Conservation (phyloP, 2,329 filamentous ascomycete species). For the Phoma herbarum region DNA sequence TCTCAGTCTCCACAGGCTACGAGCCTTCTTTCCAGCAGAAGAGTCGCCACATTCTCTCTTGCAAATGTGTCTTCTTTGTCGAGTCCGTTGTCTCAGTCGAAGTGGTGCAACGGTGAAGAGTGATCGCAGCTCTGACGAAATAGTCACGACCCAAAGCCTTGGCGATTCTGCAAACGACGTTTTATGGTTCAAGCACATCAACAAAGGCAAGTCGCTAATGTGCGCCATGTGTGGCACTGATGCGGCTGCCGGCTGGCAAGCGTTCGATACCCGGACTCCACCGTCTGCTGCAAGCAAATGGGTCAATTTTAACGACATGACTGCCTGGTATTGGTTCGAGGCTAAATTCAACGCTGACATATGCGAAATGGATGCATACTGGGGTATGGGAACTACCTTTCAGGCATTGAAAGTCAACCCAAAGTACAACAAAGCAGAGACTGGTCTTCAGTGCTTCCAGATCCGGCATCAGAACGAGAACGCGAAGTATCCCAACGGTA, state of each 20-base stretch:
- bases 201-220: constrained; percentile 24
- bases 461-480: not conserved
- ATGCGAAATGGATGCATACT: not conserved
- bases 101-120: not conserved
- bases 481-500: not conserved
- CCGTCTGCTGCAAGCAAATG: constrained; percentile 32
- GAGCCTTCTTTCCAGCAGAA: not conserved
- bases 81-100: not conserved
- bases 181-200: constrained; percentile 9
- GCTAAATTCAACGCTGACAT: not conserved
- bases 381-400: not conserved
- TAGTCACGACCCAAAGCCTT: not conserved
- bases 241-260: constrained; percentile 24
- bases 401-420: not conserved
- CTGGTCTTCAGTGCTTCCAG: not conserved
- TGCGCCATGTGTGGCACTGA: constrained; percentile 32
- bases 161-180: not conserved
- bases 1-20: not conserved
- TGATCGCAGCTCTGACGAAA: too few species aligned
- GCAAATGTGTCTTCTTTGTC: not conserved
- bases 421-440: not conserved
- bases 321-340: constrained; percentile 4
- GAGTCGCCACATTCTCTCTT: not conserved
- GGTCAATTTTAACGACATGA: not conserved
- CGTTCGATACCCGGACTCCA: constrained; percentile 18